Base-by-base conservation (phyloP, 164 flowering plant genomes). In the Chimonanthus salicifolius region DNA sequence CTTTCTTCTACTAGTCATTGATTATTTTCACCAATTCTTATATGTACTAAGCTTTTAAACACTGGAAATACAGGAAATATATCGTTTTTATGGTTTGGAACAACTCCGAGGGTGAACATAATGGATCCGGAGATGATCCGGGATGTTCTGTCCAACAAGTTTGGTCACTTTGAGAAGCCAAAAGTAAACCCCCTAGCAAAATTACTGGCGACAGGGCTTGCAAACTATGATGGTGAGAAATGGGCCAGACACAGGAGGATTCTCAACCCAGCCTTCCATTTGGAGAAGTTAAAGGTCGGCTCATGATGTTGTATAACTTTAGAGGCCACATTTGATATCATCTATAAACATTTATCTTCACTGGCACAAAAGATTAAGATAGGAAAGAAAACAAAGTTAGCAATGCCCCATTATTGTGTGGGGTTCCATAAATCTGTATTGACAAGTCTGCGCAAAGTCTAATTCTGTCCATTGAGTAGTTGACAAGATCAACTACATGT, bases 211-310 rank as follows among this genome's bases (percentile, higher is more conserved):
- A 43, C 6, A 44, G 78, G 83, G 60, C 64, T 78, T 4, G 45
- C 21, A 8, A 46, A 2, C 21, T 51, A 68, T 16, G 83, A 84
- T 13, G 92, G 84, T 1, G 83, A 86, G 1, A 76, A 83, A 71
- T 90, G 92, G 94, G 84, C 77, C 1, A 87, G 76, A 47, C 89
- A 84, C 10, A 76, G 88, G 64, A 85, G 75, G 75, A 80, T 86
- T 9, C 74, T 87, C 80, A 85, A 81, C 49, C 90, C 88, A 0
- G 90, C 87, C 45, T 89, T 87, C 77, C 78, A 82, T 72, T 13
- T 74, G 6, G 85, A 83, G 67, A 87, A 88, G 67, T 62, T 89
- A 46, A 88, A 89, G 89, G 94, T 88, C 16, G 44, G 9, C 46
- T 33, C 33, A 33, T 33, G 33, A 33, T 33, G 33, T 33, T 33